phyloP scores from a whole-genome alignment of 495 filamentous ascomycete genomes.

The Lindgomyces ingoldianus region DNA sequence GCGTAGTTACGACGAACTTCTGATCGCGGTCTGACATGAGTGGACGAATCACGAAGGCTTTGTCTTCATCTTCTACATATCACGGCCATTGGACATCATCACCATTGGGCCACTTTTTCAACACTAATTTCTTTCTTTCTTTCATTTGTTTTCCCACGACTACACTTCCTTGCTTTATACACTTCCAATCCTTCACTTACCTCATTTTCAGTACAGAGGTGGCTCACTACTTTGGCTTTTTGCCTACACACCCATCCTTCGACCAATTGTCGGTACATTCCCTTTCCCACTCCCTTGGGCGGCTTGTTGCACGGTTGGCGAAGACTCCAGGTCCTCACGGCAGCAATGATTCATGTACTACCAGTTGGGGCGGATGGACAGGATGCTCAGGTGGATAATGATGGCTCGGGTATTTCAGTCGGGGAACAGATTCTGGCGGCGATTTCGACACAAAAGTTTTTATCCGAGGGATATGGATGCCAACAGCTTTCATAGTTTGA shows the following conservation, averaged over 20 bases:
- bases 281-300: background rate
- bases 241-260: background rate
- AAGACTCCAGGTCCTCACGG: background rate
- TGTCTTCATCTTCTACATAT: background rate
- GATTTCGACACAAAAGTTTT: background rate
- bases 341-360: background rate
- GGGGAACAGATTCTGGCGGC: background rate
- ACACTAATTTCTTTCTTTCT: background rate
- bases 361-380: background rate
- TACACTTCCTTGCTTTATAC: background rate
- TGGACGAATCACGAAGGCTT: background rate
- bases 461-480: background rate
- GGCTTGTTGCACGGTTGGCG: background rate
- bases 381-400: background rate
- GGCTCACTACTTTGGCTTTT: background rate
- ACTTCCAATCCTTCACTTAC: background rate
- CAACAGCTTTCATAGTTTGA: constrained; percentile 3
- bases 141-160: background rate
- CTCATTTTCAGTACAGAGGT: background rate
- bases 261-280: background rate
- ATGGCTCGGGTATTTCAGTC: background rate
- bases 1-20: background rate
- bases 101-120: background rate
- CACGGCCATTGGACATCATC: background rate
- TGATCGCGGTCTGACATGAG: background rate